Evolutionary conservation across 176 grass and related monocot species (phyloP), one percentile per base, ranked within the genome.

Genomic region (Leersia perrieri): DNA sequence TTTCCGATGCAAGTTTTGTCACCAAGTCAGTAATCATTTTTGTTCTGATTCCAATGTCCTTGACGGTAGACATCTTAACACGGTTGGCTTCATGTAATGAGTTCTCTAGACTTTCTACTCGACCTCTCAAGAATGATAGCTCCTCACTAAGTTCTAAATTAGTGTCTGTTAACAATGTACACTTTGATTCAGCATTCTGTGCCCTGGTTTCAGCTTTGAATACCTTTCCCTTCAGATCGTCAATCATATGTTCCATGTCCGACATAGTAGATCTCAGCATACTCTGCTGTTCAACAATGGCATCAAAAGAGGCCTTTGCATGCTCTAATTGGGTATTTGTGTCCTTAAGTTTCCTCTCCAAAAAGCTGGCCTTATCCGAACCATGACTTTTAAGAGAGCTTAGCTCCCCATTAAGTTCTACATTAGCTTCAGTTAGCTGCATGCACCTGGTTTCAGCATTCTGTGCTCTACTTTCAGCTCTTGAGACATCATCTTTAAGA

Each of bases 61-160:
- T 95, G 30, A 85, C 81, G 53, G 81, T 86, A 22, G 74, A 67
- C 41, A 83, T 51, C 80, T 98, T 98, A 58, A 58, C 86, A 91
- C 62, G 76, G 68, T 95, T 94, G 76, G 89, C 89, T 83, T 95
- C 79, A 38, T 73, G 73, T 78, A 91, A 34, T 60, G 88, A 91
- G 45, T 68, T 86, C 71, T 95, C 90, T 78, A 98, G 69, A 63
- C 72, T 60, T 83, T 93, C 88, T 61, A 91, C 72, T 83, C 62
- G 88, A 39, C 77, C 72, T 78, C 96, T 93, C 60, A 98, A 62
- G 85, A 93, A 89, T 55, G 90, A 77, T 60, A 95, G 34, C 70
- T 98, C 92, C 88, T 98, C 92, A 44, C 90, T 91, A 27, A 93
- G 83, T 47, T 98, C 96, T 75, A 89, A 91, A 90, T 93, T 98